phyloP scores from a whole-genome alignment of 768 basidiomycete species.

The Psilocybe sp. region DNA sequence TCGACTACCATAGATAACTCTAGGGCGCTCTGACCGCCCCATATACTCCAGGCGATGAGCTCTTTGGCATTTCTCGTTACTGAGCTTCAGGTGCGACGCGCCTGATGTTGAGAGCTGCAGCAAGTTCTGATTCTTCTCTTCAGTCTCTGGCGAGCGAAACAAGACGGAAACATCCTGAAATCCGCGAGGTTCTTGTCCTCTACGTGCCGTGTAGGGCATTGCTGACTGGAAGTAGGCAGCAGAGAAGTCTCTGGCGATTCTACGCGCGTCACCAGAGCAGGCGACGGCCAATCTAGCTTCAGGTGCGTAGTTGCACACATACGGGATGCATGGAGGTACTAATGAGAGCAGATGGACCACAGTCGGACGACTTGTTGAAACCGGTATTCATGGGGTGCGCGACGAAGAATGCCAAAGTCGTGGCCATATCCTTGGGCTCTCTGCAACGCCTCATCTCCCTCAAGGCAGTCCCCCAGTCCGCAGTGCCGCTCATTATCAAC shows the following conservation, averaged over 20 bases:
- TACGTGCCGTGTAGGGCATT: conserved; percentile 14
- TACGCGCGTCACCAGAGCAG: conserved; percentile 80
- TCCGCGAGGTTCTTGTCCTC: conserved; percentile 71
- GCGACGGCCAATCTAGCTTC: conserved; percentile 69
- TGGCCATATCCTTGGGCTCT: conserved; percentile 88
- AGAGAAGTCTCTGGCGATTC: conserved; percentile 80
- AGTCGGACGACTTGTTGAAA: conserved; percentile 75
- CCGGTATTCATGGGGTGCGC: conserved; percentile 94
- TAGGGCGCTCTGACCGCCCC: not conserved
- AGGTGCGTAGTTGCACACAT: conserved; percentile 42
- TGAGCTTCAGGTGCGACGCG: conserved; percentile 51
- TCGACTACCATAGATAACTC: not conserved
- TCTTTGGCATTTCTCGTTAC: conserved; percentile 70
- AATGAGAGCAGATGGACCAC: conserved; percentile 57
- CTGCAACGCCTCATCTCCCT: conserved; percentile 87
- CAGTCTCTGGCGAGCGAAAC: conserved; percentile 89
- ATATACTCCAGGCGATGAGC: conserved; percentile 42
- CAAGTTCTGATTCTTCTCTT: not conserved
- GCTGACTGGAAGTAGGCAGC: conserved; percentile 54
- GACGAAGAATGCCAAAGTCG: conserved; percentile 91
- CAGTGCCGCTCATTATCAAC: conserved; percentile 74
- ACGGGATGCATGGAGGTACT: not conserved
- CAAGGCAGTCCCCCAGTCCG: conserved; percentile 78
- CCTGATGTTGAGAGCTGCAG: not conserved
- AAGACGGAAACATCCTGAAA: conserved; percentile 85